Conservation (phyloP, 371 early-diverging fungal genomes). For the Circinella umbellata region DNA sequence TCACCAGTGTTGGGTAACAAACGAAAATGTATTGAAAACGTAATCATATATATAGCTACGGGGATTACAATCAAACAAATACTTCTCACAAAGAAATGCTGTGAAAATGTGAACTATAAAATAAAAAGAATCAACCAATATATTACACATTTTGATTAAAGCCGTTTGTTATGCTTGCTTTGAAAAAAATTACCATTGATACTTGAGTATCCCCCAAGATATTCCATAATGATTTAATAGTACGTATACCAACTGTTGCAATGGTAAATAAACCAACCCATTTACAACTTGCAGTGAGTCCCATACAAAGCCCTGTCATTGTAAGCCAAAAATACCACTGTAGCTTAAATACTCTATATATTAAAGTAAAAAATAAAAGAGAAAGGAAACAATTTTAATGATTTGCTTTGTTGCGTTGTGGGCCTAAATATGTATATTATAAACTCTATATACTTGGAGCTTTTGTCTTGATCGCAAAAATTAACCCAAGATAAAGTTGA, state of each 20-base stretch:
- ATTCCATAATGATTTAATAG: constrained; percentile 86
- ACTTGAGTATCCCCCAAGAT: constrained; percentile 73
- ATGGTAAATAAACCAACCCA: constrained; percentile 94
- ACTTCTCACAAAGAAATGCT: constrained; percentile 77
- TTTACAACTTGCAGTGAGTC: constrained; percentile 74
- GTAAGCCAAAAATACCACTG: constrained; percentile 78
- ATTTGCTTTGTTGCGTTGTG: too few relatives aligned
- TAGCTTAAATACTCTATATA: constrained; percentile 58
- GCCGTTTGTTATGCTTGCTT: not conserved
- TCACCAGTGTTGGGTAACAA: constrained; percentile 84
- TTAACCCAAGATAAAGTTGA: constrained; percentile 81
- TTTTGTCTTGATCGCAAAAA: constrained; percentile 71
- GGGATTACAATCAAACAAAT: constrained; percentile 88
- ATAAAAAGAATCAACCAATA: not conserved
- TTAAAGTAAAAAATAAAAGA: not conserved
- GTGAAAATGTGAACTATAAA: constrained; percentile 58
- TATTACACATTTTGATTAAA: not conserved
- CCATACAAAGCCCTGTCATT: constrained; percentile 73
- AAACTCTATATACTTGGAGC: not conserved
- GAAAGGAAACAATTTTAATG: too few relatives aligned
- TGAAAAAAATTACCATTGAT: constrained; percentile 40
- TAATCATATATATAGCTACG: constrained; percentile 77
- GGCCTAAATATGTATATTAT: not conserved
- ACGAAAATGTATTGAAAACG: constrained; percentile 92
- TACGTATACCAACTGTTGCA: constrained; percentile 83